A percentile compares a stretch with the other conserved stretches of the same genome.
phyloP scores from a whole-genome alignment of 1,284 basidiomycete genomes.

The Gymnopus androsaceus region DNA sequence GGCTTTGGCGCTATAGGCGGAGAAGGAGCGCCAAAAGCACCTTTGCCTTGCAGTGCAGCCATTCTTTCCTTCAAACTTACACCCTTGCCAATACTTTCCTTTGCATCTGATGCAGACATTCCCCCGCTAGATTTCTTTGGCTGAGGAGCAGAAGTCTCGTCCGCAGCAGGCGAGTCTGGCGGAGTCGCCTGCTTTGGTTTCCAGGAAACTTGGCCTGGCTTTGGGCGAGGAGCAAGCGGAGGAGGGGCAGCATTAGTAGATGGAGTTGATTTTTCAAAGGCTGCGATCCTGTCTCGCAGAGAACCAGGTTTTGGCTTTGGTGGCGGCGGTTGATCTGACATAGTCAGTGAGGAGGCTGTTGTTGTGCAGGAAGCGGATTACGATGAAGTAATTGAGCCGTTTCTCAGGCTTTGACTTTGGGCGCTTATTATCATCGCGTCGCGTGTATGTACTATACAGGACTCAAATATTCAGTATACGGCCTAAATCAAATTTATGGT shows the following conservation, averaged over 20 bases:
- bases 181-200: slow-evolving; percentile 65
- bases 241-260: slow-evolving; percentile 43
- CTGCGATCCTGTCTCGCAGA: slow-evolving; percentile 80
- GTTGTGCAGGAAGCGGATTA: not conserved
- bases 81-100: slow-evolving; percentile 72
- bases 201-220: slow-evolving; percentile 70
- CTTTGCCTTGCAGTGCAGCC: slow-evolving; percentile 83
- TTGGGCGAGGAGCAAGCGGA: slow-evolving; percentile 57
- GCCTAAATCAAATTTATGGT: no score
- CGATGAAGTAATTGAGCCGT: not conserved
- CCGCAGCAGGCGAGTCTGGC: slow-evolving; percentile 39
- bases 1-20: slow-evolving; percentile 61
- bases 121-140: slow-evolving; percentile 33
- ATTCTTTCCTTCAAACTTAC: slow-evolving; percentile 88
- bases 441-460: no score
- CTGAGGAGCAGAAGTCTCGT: slow-evolving; percentile 17
- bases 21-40: slow-evolving; percentile 70
- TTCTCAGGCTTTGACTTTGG: no score
- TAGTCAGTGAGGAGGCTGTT: slow-evolving; percentile 21
- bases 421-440: no score
- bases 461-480: no score
- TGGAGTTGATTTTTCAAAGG: slow-evolving; percentile 67
- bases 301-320: slow-evolving; percentile 68
- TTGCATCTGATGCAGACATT: slow-evolving; percentile 85
- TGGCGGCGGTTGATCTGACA: slow-evolving; percentile 50